Evolutionary conservation across 352 stramenopile genomes (phyloP).

Genomic region (Phytophthora lateralis): DNA sequence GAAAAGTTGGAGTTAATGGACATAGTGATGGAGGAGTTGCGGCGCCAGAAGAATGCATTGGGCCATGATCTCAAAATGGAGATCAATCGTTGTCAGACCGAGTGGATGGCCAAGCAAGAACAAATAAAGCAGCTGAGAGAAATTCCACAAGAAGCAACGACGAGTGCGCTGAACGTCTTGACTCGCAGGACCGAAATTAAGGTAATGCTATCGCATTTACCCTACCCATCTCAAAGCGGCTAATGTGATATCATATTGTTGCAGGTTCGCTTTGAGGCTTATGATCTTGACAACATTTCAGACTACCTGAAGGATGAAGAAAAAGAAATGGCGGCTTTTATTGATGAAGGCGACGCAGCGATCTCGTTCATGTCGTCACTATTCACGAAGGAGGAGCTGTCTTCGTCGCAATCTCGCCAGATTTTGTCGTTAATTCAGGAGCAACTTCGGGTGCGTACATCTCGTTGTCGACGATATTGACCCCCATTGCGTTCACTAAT

Average conservation of each 20-base stretch:
- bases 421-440: slow-evolving; percentile 44
- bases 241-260: no score
- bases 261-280: slow-evolving; percentile 47
- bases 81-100: slow-evolving; percentile 33
- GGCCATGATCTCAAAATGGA: slow-evolving; percentile 17
- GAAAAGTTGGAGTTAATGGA: slow-evolving; percentile 43
- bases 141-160: slow-evolving; percentile 27
- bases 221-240: no score
- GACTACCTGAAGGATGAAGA: slow-evolving; percentile 45
- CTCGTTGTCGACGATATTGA: background rate
- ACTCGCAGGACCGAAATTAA: slow-evolving; percentile 58
- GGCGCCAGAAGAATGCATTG: slow-evolving; percentile 21
- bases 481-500: background rate
- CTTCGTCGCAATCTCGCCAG: slow-evolving; percentile 24
- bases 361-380: slow-evolving; percentile 46
- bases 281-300: slow-evolving; percentile 42
- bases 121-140: slow-evolving; percentile 48
- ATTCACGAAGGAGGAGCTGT: slow-evolving; percentile 41
- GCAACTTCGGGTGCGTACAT: slow-evolving; percentile 46
- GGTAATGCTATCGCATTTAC: slow-evolving; percentile 30
- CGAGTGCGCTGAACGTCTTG: slow-evolving; percentile 56
- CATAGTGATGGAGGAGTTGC: slow-evolving; percentile 33
- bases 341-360: slow-evolving; percentile 37
- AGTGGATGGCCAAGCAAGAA: slow-evolving; percentile 47
- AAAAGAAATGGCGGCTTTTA: slow-evolving; percentile 37